A percentile compares a stretch with the other conserved stretches of the same genome.
Evolutionary conservation across 1,284 basidiomycete species (phyloP).

Genomic region (Ustilago trichophora): DNA sequence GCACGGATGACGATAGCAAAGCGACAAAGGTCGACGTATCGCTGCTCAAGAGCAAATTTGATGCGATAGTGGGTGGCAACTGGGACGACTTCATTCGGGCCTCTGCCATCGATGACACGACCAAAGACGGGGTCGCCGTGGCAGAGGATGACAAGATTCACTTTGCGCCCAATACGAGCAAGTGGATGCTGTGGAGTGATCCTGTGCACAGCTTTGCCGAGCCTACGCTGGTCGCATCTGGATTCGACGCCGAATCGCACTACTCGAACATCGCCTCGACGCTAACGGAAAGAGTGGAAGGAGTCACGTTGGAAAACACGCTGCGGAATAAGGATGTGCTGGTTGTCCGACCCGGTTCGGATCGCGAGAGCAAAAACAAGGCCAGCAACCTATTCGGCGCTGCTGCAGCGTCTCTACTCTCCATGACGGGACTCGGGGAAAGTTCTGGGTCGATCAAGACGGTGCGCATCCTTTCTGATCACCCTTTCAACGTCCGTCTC

Average conservation of each 20-base stretch:
- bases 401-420: conserved; percentile 13
- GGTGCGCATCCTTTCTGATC: conserved; percentile 36
- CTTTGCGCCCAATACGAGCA: conserved; percentile 66
- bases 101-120: conserved; percentile 61
- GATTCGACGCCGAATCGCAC: conserved; percentile 51
- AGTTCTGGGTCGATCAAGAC: neutral
- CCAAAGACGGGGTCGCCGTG: conserved; percentile 21
- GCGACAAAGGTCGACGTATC: conserved; percentile 53
- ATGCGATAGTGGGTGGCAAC: conserved; percentile 62
- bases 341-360: neutral
- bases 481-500: conserved; percentile 54
- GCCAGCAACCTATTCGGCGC: conserved; percentile 8
- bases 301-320: conserved; percentile 16
- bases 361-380: neutral
- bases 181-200: conserved; percentile 67
- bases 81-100: conserved; percentile 67
- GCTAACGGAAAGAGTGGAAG: conserved; percentile 26
- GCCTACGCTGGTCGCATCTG: conserved; percentile 38
- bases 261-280: conserved; percentile 19
- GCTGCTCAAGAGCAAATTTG: conserved; percentile 48
- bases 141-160: conserved; percentile 56
- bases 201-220: conserved; percentile 50
- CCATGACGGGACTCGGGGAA: neutral
- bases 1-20: neutral
- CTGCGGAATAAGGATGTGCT: conserved; percentile 7